Evolutionary conservation across 345 rosid genomes (phyloP), one percentile per base, ranked within the genome.

Genomic region (Mercurialis annua): DNA sequence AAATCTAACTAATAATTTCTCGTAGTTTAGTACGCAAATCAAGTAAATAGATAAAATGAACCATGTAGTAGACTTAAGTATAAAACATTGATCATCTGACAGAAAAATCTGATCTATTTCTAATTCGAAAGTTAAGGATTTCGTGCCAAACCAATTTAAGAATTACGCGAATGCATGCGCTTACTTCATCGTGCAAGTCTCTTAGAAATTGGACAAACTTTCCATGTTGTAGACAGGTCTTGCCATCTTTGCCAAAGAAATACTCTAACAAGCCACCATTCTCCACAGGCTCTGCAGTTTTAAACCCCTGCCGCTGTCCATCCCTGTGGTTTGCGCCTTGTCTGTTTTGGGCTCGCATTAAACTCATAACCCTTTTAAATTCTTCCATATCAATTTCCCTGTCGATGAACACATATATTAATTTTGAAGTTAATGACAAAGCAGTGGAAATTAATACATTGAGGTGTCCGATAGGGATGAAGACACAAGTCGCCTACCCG

Each of bases 311-410:
- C 11, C 78, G 23, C 18, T 67, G 56, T 48, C 78, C 78, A 23
- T 74, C 65, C 27, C 66, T 56, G 29, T 64, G 78, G 56, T 47
- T 12, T 24, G 70, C 69, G 15, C 69, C 73, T 64, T 74, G 70
- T 55, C 73, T 48, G 64, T 69, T 63, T 69, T 74, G 78, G 14
- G 78, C 18, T 63, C 78, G 63, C 78, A 74, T 74, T 20, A 74
- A 64, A 30, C 49, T 40, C 78, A 74, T 74, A 6, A 74, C 78
- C 33, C 51, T 74, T 55, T 64, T 64, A 57, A 74, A 74, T 59
- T 74, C 78, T 18, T 56, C 70, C 26, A 31, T 64, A 49, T 74
- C 78, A 27, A 74, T 74, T 40, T 63, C 64, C 18, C 78, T 74
- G 69, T 46, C 46, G 46, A 33, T 23, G 46, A 14, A 18, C 10